Conservation (phyloP, 306 rosid species). For the Luffa acutangula region DNA sequence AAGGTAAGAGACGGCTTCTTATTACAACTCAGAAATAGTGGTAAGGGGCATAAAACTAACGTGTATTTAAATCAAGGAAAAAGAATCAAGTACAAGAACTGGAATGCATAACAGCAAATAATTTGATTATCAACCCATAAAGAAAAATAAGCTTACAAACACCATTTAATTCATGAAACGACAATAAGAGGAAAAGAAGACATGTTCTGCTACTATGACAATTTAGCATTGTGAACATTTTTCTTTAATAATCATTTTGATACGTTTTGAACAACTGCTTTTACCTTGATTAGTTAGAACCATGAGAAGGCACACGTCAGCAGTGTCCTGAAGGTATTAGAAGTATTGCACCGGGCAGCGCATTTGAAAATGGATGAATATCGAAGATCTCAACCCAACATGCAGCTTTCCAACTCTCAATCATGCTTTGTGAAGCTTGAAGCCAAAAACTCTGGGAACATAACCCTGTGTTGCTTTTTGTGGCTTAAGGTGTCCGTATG, state of each 20-base stretch:
- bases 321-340: not conserved
- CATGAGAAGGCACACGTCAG: not conserved
- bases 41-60: not conserved
- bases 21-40: not conserved
- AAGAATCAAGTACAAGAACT: not conserved
- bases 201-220: constrained; percentile 18
- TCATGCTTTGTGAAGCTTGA: constrained; percentile 73
- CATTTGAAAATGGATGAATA: constrained; percentile 9
- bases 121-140: constrained; percentile 8
- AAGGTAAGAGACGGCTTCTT: not conserved
- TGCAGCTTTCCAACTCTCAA: constrained; percentile 7
- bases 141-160: constrained; percentile 26
- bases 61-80: not conserved
- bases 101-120: constrained; percentile 1
- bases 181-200: constrained; percentile 17
- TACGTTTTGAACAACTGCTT: constrained; percentile 17
- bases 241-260: constrained; percentile 18
- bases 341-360: not conserved
- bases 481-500: constrained; percentile 71
- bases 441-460: constrained; percentile 81
- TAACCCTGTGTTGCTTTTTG: constrained; percentile 57
- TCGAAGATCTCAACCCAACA: constrained; percentile 14
- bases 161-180: constrained; percentile 26
- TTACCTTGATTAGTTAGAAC: constrained; percentile 16
- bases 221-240: constrained; percentile 22